phyloP scores from a whole-genome alignment of 2,329 filamentous ascomycete species.

The Nothophaeocryptopus gaeumannii region DNA sequence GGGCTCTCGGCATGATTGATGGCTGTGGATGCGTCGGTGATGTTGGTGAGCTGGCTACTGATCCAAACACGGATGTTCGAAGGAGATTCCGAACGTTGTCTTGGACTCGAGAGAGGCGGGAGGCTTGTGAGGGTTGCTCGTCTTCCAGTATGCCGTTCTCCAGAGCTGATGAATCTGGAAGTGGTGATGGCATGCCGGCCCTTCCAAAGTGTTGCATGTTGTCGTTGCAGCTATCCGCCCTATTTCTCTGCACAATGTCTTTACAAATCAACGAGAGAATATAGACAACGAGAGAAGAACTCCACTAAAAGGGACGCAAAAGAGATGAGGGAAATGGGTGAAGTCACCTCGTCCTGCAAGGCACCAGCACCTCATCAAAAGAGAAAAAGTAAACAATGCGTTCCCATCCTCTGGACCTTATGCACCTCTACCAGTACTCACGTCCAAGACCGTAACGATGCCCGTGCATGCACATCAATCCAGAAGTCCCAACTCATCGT shows the following conservation, averaged over 20 bases:
- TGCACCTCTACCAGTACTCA: too few relatives aligned
- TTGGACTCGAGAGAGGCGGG: conserved; percentile 30
- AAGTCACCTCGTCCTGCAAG: conserved; percentile 13
- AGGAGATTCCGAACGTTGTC: conserved; percentile 36
- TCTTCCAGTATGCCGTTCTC: conserved; percentile 37
- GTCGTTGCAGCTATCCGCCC: not conserved
- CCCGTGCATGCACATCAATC: conserved; percentile 7
- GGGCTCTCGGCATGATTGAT: not conserved
- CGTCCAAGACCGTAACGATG: not conserved
- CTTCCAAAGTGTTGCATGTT: conserved; percentile 17
- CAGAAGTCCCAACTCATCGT: not conserved
- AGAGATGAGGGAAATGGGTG: conserved; percentile 1
- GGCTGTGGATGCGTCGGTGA: conserved; percentile 16
- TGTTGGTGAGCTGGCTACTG: conserved; percentile 21
- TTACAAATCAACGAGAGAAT: not conserved
- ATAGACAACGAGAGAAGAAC: not conserved
- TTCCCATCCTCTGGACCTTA: conserved; percentile 4
- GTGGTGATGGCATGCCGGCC: conserved; percentile 21
- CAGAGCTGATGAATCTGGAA: conserved; percentile 33
- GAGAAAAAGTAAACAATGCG: conserved; percentile 10
- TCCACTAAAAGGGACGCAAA: conserved; percentile 1
- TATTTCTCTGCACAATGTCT: not conserved
- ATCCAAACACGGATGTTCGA: conserved; percentile 29
- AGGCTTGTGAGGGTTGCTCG: conserved; percentile 24
- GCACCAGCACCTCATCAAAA: conserved; percentile 15